phyloP scores from a whole-genome alignment of 1,139 yeast species.

The Kluyveromyces sp. region DNA sequence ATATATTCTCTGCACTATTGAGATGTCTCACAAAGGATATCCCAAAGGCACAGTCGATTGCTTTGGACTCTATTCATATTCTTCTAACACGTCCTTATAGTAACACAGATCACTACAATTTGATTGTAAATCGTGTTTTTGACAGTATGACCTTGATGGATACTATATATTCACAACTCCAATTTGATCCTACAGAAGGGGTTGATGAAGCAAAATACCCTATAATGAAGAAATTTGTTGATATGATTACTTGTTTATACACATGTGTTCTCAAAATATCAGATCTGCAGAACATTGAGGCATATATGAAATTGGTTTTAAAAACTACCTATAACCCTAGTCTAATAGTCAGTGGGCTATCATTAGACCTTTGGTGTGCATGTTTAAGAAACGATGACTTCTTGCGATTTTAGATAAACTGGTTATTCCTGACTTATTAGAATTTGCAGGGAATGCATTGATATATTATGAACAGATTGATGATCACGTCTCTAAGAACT shows the following conservation, averaged over 20 bases:
- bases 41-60: constrained; percentile 66
- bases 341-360: constrained; percentile 81
- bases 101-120: constrained; percentile 64
- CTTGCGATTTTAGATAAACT: constrained; percentile 33
- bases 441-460: constrained; percentile 71
- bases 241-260: constrained; percentile 85
- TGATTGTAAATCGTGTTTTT: constrained; percentile 74
- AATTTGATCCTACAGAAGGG: constrained; percentile 59
- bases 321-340: constrained; percentile 80
- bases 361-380: constrained; percentile 92
- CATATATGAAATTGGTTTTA: constrained; percentile 66
- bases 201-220: constrained; percentile 75
- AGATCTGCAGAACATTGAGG: constrained; percentile 29
- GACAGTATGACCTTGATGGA: constrained; percentile 63
- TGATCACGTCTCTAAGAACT: constrained; percentile 55
- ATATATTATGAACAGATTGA: constrained; percentile 67
- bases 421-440: constrained; percentile 59
- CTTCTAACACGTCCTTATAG: constrained; percentile 76
- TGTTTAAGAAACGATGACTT: constrained; percentile 76
- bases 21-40: constrained; percentile 55
- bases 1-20: constrained; percentile 59
- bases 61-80: constrained; percentile 86
- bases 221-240: constrained; percentile 80
- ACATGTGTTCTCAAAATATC: constrained; percentile 37
- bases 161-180: constrained; percentile 55